Base-by-base conservation (phyloP, 164 flowering plant species). In the Macadamia integrifolia region DNA sequence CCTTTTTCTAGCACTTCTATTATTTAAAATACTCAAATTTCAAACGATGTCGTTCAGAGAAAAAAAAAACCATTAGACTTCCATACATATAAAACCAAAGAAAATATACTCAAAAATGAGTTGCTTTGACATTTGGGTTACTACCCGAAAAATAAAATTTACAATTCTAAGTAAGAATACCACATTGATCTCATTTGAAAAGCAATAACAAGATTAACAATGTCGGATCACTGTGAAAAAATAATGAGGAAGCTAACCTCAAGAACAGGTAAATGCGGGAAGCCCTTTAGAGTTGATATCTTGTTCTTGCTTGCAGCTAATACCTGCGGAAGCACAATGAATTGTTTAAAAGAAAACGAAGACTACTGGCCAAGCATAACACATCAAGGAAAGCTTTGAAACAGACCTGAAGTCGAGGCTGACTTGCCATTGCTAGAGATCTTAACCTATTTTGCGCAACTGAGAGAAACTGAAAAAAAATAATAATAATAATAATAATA, bases 281-380 rank as follows among this genome's bases (percentile, higher is more conserved):
- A 95, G 10, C 92, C 98, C 82, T 85, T 91, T 17, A 95, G 80
- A 49, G 97, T 91, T 60, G 92, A 82, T 74, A 95, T 89, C 83
- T 82, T 92, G 77, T 95, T 95, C 78, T 91, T 95, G 87, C 99
- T 95, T 53, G 98, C 99, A 67, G 99, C 99, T 78, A 95, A 76
- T 28, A 95, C 99, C 99, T 95, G 82, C 28, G 67, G n/a, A 62
- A 66, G 50, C 67, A 48, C 29, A 69, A 28, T 62, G 9, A 32
- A 72, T 55, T 61, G 9, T 35, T 35, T 35, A 35, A 35, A 35
- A 23, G 23, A 23, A 11, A 76, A 75, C 30, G 18, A 18, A 5
- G 61, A 30, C 10, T 53, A 29, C 10, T 29, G 30, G 60, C 63
- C 13, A 10, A 50, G 46, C 30, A 14, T 15, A 46, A 23, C 23